Base-by-base conservation (phyloP, 2,329 filamentous ascomycete species). In the Penicillium fuscoglaucum region DNA sequence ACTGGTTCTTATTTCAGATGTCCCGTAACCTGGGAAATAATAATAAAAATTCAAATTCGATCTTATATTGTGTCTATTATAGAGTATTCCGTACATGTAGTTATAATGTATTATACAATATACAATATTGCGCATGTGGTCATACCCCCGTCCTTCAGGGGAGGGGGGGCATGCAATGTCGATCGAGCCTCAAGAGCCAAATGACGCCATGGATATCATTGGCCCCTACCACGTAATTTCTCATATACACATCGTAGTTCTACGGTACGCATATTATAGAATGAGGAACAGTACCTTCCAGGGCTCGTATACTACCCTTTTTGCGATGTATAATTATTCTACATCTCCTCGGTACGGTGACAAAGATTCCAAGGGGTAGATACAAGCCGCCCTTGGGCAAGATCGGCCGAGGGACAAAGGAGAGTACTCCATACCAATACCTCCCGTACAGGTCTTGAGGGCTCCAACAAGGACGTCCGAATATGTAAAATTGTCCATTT, bases 81-180 rank as follows among this genome's bases (percentile, higher is more conserved):
- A n/a, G 24, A 31, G 26, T 51, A 52, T 39, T 24, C 19, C 19
- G 19, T 21, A 21, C 19, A 21, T 21, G 26, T 26, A 26, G 26
- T 26, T 19, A 52, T 43, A 21, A 28, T 28, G 43, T 51, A 52
- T 26, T 31, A 33, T 33, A 33, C 12, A 13, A 31, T 29, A 43
- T 33, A 40, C 43, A 31, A 28, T 19, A 55, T 28, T 41, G 47
- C 53, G 51, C 54, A 52, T 52, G 54, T 45, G 49, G 49, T 10
- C 40, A 39, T 43, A 44, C 33, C 47, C 45, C 54, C 47, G 40
- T 54, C 57, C 40, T 64, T 67, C 63, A 69, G 62, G 64, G 62
- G 61, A 55, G 51, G 52, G 40, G 40, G 41, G 57, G 52, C 65
- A 69, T 72, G 69, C 69, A 71, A 65, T 70, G 70, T 70, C 68